phyloP scores from a whole-genome alignment of 2,329 filamentous ascomycete species.

The Huntiella savannae region DNA sequence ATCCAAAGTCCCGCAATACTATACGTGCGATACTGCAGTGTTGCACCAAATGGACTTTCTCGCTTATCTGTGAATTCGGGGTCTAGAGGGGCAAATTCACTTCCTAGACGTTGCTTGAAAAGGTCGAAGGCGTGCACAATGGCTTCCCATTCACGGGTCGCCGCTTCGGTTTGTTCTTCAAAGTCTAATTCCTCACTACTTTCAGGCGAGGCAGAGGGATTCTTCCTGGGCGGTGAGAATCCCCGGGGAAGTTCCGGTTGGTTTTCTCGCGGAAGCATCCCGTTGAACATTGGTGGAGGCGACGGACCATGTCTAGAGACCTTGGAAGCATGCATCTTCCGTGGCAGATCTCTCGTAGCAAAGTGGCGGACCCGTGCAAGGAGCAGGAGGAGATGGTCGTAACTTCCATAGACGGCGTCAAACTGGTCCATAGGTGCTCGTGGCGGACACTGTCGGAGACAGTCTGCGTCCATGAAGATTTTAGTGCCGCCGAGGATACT shows the following conservation, averaged over 20 bases:
- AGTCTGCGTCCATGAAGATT: slow-evolving; percentile 59
- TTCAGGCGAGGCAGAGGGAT: slow-evolving; percentile 24
- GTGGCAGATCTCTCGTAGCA: slow-evolving; percentile 51
- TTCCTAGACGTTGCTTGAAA: slow-evolving; percentile 46
- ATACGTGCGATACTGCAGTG: slow-evolving; percentile 66
- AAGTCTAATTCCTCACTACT: slow-evolving; percentile 36
- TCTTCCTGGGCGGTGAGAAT: slow-evolving; percentile 30
- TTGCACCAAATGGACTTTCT: slow-evolving; percentile 61
- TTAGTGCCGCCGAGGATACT: slow-evolving; percentile 72
- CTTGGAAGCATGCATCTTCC: slow-evolving; percentile 49
- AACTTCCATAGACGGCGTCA: slow-evolving; percentile 66
- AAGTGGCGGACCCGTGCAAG: slow-evolving; percentile 67
- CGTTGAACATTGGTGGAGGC: slow-evolving; percentile 29
- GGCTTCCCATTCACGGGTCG: slow-evolving; percentile 57
- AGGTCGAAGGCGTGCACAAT: slow-evolving; percentile 53
- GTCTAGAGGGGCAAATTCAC: slow-evolving; percentile 57
- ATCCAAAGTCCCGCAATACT: slow-evolving; percentile 78
- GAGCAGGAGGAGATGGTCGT: slow-evolving; percentile 70
- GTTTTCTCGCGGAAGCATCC: slow-evolving; percentile 34
- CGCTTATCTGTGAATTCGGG: slow-evolving; percentile 42
- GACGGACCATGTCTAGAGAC: slow-evolving; percentile 18
- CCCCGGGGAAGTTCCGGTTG: slow-evolving; percentile 32
- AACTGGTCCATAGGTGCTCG: slow-evolving; percentile 58
- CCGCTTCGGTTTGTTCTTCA: slow-evolving; percentile 45
- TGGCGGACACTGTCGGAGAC: slow-evolving; percentile 77